phyloP scores from a whole-genome alignment of 768 basidiomycete genomes.

The Boletus rufocinnamomeus region DNA sequence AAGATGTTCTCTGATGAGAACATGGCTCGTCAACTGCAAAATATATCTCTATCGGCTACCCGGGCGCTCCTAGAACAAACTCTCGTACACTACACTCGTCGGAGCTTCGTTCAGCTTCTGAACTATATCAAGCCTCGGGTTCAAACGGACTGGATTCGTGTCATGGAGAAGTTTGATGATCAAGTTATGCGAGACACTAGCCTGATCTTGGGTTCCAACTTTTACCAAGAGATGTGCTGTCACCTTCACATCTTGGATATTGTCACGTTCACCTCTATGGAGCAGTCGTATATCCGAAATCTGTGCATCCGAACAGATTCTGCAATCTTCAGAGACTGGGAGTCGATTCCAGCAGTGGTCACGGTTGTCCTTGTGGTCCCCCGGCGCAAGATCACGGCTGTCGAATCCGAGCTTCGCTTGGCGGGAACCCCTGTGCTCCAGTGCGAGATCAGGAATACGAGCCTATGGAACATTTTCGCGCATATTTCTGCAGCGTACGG shows the following conservation, averaged over 20 bases:
- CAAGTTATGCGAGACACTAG: slow-evolving; percentile 12
- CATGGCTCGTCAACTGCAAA: slow-evolving; percentile 12
- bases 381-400: slow-evolving; percentile 21
- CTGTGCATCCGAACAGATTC: slow-evolving; percentile 8
- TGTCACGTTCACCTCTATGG: slow-evolving; percentile 31
- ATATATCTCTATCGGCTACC: neutral
- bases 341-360: slow-evolving; percentile 32
- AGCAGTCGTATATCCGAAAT: slow-evolving; percentile 11
- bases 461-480: slow-evolving; percentile 21
- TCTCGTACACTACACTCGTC: slow-evolving; percentile 48
- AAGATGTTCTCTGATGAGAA: slow-evolving; percentile 36
- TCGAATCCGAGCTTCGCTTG: slow-evolving; percentile 27
- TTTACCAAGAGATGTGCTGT: slow-evolving; percentile 50
- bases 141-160: slow-evolving; percentile 42
- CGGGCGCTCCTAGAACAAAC: slow-evolving; percentile 10
- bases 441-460: slow-evolving; percentile 24
- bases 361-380: slow-evolving; percentile 38
- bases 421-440: slow-evolving; percentile 27
- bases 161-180: slow-evolving; percentile 39
- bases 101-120: slow-evolving; percentile 50
- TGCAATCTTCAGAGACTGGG: slow-evolving; percentile 35
- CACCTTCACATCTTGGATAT: slow-evolving; percentile 46
- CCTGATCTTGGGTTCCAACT: slow-evolving; percentile 30
- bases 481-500: slow-evolving; percentile 26
- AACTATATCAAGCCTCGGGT: slow-evolving; percentile 40